phyloP scores from a whole-genome alignment of 148 eudicot genomes.

The Rhododendron mucronatum region DNA sequence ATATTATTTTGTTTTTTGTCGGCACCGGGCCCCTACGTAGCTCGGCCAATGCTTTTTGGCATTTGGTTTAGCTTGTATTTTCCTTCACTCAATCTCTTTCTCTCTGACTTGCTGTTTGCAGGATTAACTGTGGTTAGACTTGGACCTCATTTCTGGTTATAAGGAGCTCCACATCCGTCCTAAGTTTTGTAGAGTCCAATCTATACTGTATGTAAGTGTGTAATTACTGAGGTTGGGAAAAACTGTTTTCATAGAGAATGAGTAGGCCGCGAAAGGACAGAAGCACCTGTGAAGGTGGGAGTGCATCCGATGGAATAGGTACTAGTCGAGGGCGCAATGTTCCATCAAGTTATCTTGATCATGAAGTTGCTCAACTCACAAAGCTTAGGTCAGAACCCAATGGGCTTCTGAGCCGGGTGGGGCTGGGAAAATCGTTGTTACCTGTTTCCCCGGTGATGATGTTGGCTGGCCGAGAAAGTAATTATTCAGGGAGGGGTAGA shows the following conservation, averaged over 20 bases:
- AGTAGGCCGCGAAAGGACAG: slow-evolving; percentile 20
- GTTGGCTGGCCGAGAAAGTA: slow-evolving; percentile 78
- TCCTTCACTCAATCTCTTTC: not conserved
- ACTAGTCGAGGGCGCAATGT: not conserved
- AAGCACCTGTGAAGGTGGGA: slow-evolving; percentile 10
- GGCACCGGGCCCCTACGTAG: no score
- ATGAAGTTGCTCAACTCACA: slow-evolving; percentile 74
- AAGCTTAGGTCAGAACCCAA: slow-evolving; percentile 66
- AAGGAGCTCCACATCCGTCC: not conserved
- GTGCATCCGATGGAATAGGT: slow-evolving; percentile 17
- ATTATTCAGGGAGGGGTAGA: slow-evolving; percentile 62
- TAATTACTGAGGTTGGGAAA: not conserved
- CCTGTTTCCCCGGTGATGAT: slow-evolving; percentile 56
- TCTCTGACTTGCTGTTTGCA: not conserved
- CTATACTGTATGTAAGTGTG: not conserved
- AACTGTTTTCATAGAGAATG: slow-evolving; percentile 22
- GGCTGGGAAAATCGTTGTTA: slow-evolving; percentile 26
- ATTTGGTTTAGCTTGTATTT: not conserved
- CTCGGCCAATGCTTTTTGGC: not conserved
- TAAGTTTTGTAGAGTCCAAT: not conserved
- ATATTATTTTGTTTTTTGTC: no score
- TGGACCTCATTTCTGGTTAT: not conserved
- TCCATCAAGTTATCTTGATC: slow-evolving; percentile 33
- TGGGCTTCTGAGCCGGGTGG: slow-evolving; percentile 32
- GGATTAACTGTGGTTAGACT: not conserved